These are phyloP conservation scores for Tetrastigma voinierianum DNA, from an alignment of 164 flowering plant genomes.

Conservation along the genomic window DNA sequence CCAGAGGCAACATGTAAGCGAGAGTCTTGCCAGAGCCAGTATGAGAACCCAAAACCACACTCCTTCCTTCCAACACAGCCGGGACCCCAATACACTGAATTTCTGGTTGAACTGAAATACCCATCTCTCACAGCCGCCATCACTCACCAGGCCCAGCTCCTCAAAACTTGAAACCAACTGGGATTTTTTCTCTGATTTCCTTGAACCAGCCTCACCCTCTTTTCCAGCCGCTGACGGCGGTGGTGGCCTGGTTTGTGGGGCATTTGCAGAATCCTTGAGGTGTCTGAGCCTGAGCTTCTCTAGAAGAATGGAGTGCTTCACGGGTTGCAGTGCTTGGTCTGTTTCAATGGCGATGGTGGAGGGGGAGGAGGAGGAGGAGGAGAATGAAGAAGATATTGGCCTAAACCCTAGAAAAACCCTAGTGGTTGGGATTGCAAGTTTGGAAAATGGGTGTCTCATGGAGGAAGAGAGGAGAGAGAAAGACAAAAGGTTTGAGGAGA, in stretches of 20 bases:
- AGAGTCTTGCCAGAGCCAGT: slow-evolving; percentile 98
- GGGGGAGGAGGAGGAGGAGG: slow-evolving; percentile 44
- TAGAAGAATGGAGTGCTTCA: slow-evolving; percentile 67
- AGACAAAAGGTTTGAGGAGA: slow-evolving; percentile 35
- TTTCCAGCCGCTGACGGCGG: slow-evolving; percentile 14
- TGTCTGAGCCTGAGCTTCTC: slow-evolving; percentile 70
- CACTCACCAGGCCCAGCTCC: slow-evolving; percentile 75
- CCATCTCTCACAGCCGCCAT: slow-evolving; percentile 73
- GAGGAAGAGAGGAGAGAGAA: slow-evolving; percentile 32
- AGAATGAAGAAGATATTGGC: too few relatives aligned
- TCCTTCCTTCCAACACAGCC: slow-evolving; percentile 65
- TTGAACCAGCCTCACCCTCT: slow-evolving; percentile 4
- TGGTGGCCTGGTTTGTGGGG: too few relatives aligned
- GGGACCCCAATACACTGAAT: slow-evolving; percentile 89
- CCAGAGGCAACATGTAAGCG: slow-evolving; percentile 92
- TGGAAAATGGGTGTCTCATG: slow-evolving; percentile 26
- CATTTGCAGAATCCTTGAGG: slow-evolving; percentile 64
- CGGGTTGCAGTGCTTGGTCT: slow-evolving; percentile 29
- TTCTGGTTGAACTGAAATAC: slow-evolving; percentile 85
- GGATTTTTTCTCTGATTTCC: slow-evolving; percentile 17
- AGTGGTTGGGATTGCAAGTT: slow-evolving; percentile 19
- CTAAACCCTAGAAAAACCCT: slow-evolving; percentile 59
- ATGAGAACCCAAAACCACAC: slow-evolving; percentile 96
- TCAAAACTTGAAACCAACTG: slow-evolving; percentile 48
- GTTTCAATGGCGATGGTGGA: slow-evolving; percentile 22